These are phyloP conservation scores for Teratosphaeria zuluensis DNA, from an alignment of 2,329 filamentous ascomycete species.

Conservation along the genomic window DNA sequence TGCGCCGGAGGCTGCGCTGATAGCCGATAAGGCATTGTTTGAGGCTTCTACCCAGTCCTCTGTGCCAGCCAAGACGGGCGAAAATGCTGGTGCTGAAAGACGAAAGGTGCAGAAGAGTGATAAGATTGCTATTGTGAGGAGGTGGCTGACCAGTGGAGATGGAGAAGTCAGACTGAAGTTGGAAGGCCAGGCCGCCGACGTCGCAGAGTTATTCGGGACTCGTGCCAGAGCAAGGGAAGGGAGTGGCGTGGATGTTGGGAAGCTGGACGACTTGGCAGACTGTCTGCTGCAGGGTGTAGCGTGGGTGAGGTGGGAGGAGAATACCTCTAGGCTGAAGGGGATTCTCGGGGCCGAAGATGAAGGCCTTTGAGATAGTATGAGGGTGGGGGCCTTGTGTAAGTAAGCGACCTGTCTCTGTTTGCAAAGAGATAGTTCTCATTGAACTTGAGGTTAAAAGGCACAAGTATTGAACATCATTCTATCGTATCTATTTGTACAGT, in stretches of 20 bases:
- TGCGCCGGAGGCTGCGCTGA: constrained; percentile 9
- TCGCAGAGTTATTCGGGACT: constrained; percentile 27
- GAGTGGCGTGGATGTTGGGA: constrained; percentile 28
- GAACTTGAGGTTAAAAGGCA: too few species aligned
- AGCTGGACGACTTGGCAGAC: constrained; percentile 75
- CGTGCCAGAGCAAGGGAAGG: constrained; percentile 10
- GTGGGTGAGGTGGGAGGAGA: constrained; percentile 66
- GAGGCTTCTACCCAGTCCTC: not conserved
- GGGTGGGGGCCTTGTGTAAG: not conserved
- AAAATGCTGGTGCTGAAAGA: not conserved
- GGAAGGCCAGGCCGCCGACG: constrained; percentile 26
- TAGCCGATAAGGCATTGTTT: not conserved
- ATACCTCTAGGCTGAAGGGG: constrained; percentile 20
- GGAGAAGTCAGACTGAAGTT: constrained; percentile 18
- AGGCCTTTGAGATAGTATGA: not conserved
- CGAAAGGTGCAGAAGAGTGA: constrained; percentile 42
- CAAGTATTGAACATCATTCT: too few species aligned
- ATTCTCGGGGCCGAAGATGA: not conserved
- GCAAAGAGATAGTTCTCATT: too few species aligned
- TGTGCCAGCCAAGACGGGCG: not conserved
- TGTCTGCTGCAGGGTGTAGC: constrained; percentile 67
- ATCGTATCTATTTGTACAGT: not conserved
- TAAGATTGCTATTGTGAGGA: constrained; percentile 54
- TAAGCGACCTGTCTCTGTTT: too few species aligned
- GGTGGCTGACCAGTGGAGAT: constrained; percentile 37